Percentiles rank a stretch among this genome's conserved stretches.
Evolutionary conservation across 345 rosid species (phyloP).

Genomic region (Durio zibethinus): DNA sequence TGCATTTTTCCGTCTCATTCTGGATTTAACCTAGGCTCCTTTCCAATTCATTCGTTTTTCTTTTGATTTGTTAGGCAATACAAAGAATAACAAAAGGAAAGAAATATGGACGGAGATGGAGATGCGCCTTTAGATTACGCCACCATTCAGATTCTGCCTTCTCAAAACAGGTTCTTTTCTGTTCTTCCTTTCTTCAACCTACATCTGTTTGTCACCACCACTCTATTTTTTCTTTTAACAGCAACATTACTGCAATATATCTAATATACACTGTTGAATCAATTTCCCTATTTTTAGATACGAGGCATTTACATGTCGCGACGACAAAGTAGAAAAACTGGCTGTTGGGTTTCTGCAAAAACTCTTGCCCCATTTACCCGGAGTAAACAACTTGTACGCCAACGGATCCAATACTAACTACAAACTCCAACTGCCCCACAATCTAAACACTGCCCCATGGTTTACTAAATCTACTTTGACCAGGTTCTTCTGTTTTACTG

Average conservation of each 20-base stretch:
- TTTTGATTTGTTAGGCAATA: no score
- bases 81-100: background rate
- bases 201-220: background rate
- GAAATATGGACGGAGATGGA: conserved; percentile 28
- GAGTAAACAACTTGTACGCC: conserved; percentile 28
- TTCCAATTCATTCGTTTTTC: no score
- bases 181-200: background rate
- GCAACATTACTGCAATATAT: background rate
- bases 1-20: no score
- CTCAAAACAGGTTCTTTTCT: conserved; percentile 35
- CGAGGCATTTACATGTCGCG: conserved; percentile 41
- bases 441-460: conserved; percentile 37
- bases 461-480: conserved; percentile 52
- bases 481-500: conserved; percentile 46
- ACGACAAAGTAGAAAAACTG: conserved; percentile 43
- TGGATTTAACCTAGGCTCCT: no score
- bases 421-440: conserved; percentile 37
- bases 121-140: conserved; percentile 44
- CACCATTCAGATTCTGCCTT: conserved; percentile 40
- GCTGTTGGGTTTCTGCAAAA: conserved; percentile 42
- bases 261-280: no score
- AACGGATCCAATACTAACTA: conserved; percentile 46
- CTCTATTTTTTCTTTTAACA: background rate
- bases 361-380: conserved; percentile 48
- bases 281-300: conserved; percentile 30